Evolutionary conservation across 140 eudicot genomes (phyloP).

Genomic region (Bidens hawaiensis): DNA sequence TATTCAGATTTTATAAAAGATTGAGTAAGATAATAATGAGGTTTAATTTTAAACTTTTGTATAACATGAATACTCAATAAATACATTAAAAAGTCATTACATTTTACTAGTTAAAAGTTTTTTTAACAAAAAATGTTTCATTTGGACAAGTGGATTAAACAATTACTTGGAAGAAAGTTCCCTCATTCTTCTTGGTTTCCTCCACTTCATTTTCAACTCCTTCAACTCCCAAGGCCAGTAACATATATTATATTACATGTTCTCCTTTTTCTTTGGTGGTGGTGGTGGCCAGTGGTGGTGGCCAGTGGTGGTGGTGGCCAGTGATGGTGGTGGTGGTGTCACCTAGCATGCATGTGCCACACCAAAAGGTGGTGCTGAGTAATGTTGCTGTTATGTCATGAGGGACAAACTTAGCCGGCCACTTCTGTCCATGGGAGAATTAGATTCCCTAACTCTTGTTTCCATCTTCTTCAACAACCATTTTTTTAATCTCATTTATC

Average conservation of each 20-base stretch:
- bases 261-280: not conserved
- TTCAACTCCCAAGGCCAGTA: not conserved
- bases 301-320: too few relatives aligned
- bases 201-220: constrained; percentile 4
- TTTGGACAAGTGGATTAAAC: not conserved
- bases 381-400: constrained; percentile 36
- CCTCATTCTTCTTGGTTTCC: constrained; percentile 24
- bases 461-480: constrained; percentile 18
- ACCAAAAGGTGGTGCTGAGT: constrained; percentile 27
- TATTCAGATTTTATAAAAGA: too few relatives aligned
- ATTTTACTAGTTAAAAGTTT: too few relatives aligned
- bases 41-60: too few relatives aligned
- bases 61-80: too few relatives aligned
- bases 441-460: constrained; percentile 41
- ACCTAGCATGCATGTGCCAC: constrained; percentile 23
- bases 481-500: not conserved
- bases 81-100: too few relatives aligned
- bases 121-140: not conserved
- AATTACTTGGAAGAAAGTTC: constrained; percentile 1
- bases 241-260: not conserved
- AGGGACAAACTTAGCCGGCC: constrained; percentile 41
- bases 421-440: constrained; percentile 31
- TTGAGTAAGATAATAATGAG: too few relatives aligned
- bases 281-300: not conserved
- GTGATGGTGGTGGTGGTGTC: too few relatives aligned